phyloP scores from a whole-genome alignment of 345 rosid genomes.

The Clausena lansium region DNA sequence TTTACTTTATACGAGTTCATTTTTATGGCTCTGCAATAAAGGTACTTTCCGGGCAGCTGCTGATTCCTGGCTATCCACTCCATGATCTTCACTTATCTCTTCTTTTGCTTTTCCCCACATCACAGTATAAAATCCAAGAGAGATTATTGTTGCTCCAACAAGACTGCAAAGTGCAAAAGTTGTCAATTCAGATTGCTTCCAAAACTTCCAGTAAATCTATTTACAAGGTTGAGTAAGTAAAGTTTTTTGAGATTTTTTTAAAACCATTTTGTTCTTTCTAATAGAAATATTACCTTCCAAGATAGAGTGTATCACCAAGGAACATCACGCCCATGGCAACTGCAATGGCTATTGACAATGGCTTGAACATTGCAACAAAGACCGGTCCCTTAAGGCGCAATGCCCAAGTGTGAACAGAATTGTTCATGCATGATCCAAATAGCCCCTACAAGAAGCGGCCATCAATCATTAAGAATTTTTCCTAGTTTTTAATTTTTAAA shows the following conservation, averaged over 20 bases:
- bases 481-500: too few relatives aligned
- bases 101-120: constrained; percentile 93
- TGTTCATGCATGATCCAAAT: constrained; percentile 43
- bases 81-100: constrained; percentile 45
- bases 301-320: constrained; percentile 68
- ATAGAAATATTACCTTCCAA: constrained; percentile 39
- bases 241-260: background rate
- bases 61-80: constrained; percentile 14
- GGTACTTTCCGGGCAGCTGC: constrained; percentile 33
- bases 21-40: constrained; percentile 53
- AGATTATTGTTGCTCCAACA: constrained; percentile 67
- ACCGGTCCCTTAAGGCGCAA: constrained; percentile 70
- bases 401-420: constrained; percentile 58
- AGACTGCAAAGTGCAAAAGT: constrained; percentile 38
- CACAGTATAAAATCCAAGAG: constrained; percentile 75
- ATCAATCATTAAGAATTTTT: background rate
- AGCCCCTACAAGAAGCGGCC: constrained; percentile 2
- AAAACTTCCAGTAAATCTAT: background rate
- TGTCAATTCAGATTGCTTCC: background rate
- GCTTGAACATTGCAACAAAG: constrained; percentile 69
- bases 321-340: constrained; percentile 64
- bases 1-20: constrained; percentile 29
- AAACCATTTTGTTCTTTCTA: too few relatives aligned
- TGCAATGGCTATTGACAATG: constrained; percentile 73
- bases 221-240: constrained; percentile 11